phyloP scores from a whole-genome alignment of 352 stramenopile species.

The Globisporangium carolinianum region DNA sequence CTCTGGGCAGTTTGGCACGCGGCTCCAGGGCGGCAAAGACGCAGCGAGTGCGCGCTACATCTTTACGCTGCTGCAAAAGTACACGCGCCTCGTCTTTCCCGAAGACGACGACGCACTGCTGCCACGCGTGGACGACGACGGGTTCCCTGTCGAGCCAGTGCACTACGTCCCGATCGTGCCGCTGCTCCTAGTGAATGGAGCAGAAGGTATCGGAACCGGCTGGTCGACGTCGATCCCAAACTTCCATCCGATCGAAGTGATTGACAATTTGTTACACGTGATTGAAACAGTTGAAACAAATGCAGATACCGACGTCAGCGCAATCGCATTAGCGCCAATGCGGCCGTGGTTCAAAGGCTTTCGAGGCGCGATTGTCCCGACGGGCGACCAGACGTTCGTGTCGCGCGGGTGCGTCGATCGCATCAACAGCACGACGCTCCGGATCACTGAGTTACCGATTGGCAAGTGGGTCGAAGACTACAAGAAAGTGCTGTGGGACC shows the following conservation, averaged over 20 bases:
- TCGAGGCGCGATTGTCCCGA: constrained; percentile 81
- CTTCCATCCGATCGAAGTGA: constrained; percentile 94
- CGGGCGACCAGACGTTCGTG: constrained; percentile 58
- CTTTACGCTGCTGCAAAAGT: constrained; percentile 95
- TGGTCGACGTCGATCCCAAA: constrained; percentile 95
- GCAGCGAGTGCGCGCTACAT: constrained; percentile 97
- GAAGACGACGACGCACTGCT: constrained; percentile 97
- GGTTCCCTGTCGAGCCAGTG: constrained; percentile 95
- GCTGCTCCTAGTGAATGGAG: constrained; percentile 97
- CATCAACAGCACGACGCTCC: constrained; percentile 90
- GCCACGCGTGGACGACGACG: constrained; percentile 97
- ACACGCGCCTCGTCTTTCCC: constrained; percentile 96
- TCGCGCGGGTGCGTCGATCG: constrained; percentile 65
- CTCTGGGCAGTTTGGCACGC: constrained; percentile 98
- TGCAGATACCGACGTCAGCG: constrained; percentile 21
- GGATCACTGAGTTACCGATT: constrained; percentile 96
- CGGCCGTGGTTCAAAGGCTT: constrained; percentile 96
- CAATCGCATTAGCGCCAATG: constrained; percentile 60
- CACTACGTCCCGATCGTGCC: constrained; percentile 97
- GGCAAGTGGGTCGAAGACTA: constrained; percentile 98
- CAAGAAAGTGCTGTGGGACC: constrained; percentile 94
- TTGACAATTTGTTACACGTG: constrained; percentile 89
- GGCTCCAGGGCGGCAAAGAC: constrained; percentile 98
- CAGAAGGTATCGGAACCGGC: constrained; percentile 98
- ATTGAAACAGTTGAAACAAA: constrained; percentile 59